Base-by-base conservation (phyloP, 2,329 filamentous ascomycete genomes). In the Monosporascus sp. region DNA sequence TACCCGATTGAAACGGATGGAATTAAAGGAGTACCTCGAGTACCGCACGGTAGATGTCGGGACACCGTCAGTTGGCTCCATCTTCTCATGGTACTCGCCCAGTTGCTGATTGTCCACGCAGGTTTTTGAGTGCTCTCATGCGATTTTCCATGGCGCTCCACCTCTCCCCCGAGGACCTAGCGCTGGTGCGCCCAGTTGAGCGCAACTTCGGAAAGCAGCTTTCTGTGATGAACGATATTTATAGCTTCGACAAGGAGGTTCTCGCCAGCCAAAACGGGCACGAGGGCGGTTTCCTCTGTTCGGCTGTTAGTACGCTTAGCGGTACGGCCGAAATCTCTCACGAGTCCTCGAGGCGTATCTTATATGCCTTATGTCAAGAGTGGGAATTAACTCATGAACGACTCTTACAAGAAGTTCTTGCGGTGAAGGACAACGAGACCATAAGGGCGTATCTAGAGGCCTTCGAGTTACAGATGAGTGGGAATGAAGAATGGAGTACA, bases 191-290 rank as follows among this genome's bases (percentile, higher is more conserved):
- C 16, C 41, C 54, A 1, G 52, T 70, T 7, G 69, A 73, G 5
- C 22, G 50, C 6, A 73, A 71, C 57, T 69, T 62, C 53, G 57
- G 62, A 2, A 65, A 66, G 52, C 71, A 73, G 38, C 59, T 73
- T 43, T 63, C 67, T 3, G 54, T 73, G 9, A 55, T 75, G 16
- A 74, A 74, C 56, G 71, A 74, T 49, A 71, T 74, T 47, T 70
- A 58, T 55, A 67, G 63, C 44, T 74, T 50, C 24, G 69, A 73
- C 31, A 75, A 74, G 57, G 71, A 73, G 45, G 61, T 52, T 8
- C 45, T 37, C n/a, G 60, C 31, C 40, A 14, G 61, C 41, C 8
- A 54, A 54, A 36, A 51, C 9, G 55, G 57, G 24, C 19, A 58
- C 54, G 61, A 63, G 47, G 70, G 71, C n/a, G 56, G 55, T 1